Conservation (phyloP, 2,329 filamentous ascomycete species). For the Arthroderma sp. region DNA sequence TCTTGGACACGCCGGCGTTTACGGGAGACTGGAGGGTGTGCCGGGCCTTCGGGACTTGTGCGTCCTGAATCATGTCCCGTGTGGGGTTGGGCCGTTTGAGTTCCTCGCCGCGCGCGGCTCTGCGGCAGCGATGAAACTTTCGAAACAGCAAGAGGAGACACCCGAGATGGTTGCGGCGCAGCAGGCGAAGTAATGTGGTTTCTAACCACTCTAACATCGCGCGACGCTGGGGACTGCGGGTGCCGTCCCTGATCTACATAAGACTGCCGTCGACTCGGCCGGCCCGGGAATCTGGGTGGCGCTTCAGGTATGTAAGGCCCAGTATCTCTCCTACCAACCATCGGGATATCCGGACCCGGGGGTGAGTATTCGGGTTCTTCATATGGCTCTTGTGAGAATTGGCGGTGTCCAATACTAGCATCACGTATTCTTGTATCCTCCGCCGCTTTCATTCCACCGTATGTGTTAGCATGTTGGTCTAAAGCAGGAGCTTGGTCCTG, state of each 20-base stretch:
- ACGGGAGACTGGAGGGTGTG: constrained; percentile 32
- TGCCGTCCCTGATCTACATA: constrained; percentile 30
- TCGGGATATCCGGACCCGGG: constrained; percentile 27
- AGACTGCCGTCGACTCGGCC: constrained; percentile 26
- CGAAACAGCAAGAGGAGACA: constrained; percentile 42
- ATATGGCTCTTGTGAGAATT: constrained; percentile 17
- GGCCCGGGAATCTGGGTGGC: constrained; percentile 9
- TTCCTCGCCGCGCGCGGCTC: constrained; percentile 36
- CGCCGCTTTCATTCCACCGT: constrained; percentile 18
- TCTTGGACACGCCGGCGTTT: constrained; percentile 40
- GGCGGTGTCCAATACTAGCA: background rate
- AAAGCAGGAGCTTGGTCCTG: constrained; percentile 25
- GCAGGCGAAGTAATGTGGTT: constrained; percentile 60
- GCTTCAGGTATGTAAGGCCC: constrained; percentile 13
- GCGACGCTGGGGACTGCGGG: constrained; percentile 22
- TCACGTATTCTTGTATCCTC: constrained; percentile 11
- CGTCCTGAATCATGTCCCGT: constrained; percentile 22
- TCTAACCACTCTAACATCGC: constrained; percentile 51
- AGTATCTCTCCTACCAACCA: constrained; percentile 18
- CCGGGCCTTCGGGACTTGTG: constrained; percentile 32
- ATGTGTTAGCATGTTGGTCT: constrained; percentile 25
- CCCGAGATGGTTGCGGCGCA: constrained; percentile 63
- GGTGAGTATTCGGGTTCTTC: constrained; percentile 38
- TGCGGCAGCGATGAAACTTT: constrained; percentile 42
- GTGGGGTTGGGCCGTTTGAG: constrained; percentile 16